phyloP scores from a whole-genome alignment of 1,284 basidiomycete species.

The Ganoderma meredithae region DNA sequence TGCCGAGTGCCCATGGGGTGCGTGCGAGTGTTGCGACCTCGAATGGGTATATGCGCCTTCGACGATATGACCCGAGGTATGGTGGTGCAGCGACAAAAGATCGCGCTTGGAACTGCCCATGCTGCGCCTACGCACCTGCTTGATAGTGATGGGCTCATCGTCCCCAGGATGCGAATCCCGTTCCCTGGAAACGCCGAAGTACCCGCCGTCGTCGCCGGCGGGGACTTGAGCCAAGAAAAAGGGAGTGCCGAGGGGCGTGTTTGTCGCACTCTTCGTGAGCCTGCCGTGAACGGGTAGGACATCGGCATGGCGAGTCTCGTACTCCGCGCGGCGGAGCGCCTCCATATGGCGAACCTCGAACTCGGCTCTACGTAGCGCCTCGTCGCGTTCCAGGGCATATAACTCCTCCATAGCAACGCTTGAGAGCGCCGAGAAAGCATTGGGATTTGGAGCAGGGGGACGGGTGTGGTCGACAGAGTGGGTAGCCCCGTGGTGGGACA shows the following conservation, averaged over 20 bases:
- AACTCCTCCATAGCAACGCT: constrained; percentile 88
- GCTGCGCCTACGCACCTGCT: constrained; percentile 50
- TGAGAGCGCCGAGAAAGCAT: constrained; percentile 79
- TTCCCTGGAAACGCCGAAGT: constrained; percentile 53
- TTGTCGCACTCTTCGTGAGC: constrained; percentile 70
- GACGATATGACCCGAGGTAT: constrained; percentile 53
- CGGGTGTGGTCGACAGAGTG: constrained; percentile 35
- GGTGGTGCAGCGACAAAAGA: constrained; percentile 44
- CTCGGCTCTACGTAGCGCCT: constrained; percentile 83
- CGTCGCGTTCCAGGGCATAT: constrained; percentile 84
- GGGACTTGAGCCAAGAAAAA: constrained; percentile 42
- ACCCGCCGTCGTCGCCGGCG: constrained; percentile 46
- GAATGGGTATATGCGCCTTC: constrained; percentile 36
- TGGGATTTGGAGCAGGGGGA: constrained; percentile 45
- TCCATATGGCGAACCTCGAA: constrained; percentile 85
- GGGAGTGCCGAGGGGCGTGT: constrained; percentile 69
- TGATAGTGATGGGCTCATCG: constrained; percentile 43
- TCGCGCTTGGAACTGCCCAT: constrained; percentile 42
- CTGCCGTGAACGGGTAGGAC: constrained; percentile 53
- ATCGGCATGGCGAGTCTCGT: constrained; percentile 68
- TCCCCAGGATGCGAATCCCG: constrained; percentile 39
- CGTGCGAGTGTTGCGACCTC: constrained; percentile 32
- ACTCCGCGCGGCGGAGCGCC: constrained; percentile 82
- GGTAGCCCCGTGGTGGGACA: constrained; percentile 35
- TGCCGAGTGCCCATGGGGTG: constrained; percentile 39